Conservation (phyloP, 2,329 filamentous ascomycete genomes). For the Didymella keratinophila region DNA sequence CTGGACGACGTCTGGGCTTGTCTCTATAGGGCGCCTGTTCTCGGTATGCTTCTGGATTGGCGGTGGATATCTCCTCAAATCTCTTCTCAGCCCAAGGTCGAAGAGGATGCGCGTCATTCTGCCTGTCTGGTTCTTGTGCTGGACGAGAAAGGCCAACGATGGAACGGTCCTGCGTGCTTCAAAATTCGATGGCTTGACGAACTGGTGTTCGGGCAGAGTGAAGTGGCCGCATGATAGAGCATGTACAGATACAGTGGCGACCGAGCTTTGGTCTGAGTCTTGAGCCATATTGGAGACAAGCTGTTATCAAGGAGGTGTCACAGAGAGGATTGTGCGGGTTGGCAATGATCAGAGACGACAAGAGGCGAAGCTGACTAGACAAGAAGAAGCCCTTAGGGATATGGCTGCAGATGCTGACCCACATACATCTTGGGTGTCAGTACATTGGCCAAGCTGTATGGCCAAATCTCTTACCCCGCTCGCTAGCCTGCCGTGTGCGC, state of each 20-base stretch:
- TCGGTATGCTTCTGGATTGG: slow-evolving; percentile 58
- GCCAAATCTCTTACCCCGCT: slow-evolving; percentile 21
- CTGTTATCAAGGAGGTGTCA: neutral
- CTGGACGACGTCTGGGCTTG: slow-evolving; percentile 51
- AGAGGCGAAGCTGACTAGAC: neutral
- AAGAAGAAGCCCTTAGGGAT: too few species aligned
- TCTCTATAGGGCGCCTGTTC: slow-evolving; percentile 55
- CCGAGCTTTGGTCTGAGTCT: slow-evolving; percentile 6
- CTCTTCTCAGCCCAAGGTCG: slow-evolving; percentile 62
- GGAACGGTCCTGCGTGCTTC: slow-evolving; percentile 60
- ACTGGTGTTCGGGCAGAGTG: slow-evolving; percentile 59
- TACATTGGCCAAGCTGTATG: slow-evolving; percentile 6
- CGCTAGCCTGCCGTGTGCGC: slow-evolving; percentile 1
- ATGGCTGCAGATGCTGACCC: neutral
- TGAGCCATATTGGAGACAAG: neutral
- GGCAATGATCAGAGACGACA: neutral
- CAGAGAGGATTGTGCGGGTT: neutral
- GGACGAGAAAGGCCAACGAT: slow-evolving; percentile 63
- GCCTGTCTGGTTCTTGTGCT: slow-evolving; percentile 50
- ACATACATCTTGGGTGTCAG: neutral
- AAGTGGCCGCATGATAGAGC: slow-evolving; percentile 52
- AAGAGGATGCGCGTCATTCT: slow-evolving; percentile 57
- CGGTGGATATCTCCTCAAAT: slow-evolving; percentile 55
- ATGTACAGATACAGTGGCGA: slow-evolving; percentile 47
- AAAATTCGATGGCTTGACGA: slow-evolving; percentile 56